These are phyloP conservation scores for Carex arenaria DNA, from an alignment of 202 grass and related monocot species.

Conservation along the genomic window DNA sequence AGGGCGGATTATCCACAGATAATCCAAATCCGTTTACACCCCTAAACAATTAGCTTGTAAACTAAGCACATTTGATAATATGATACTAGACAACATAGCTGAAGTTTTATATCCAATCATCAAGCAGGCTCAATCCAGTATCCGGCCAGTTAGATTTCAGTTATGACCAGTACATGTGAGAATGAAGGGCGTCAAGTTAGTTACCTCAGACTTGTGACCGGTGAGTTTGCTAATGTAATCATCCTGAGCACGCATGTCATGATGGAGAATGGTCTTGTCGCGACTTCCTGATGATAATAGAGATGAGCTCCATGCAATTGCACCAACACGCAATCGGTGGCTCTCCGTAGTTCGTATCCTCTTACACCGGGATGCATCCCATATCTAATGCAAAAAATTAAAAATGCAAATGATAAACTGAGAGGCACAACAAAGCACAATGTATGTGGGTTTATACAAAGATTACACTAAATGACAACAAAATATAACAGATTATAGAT, in stretches of 20 bases:
- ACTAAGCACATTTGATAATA: constrained; percentile 1
- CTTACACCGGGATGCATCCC: constrained; percentile 77
- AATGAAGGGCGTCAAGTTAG: not conserved
- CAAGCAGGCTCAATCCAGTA: not conserved
- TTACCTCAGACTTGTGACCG: constrained; percentile 97
- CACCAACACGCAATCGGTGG: constrained; percentile 81
- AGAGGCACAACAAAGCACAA: not conserved
- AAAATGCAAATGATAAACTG: not conserved
- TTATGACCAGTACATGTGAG: not conserved
- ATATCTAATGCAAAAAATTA: constrained; percentile 46
- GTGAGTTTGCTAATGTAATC: constrained; percentile 92
- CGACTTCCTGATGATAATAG: constrained; percentile 94
- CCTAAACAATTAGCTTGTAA: not conserved
- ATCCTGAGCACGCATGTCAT: constrained; percentile 80
- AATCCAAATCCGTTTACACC: too few species aligned
- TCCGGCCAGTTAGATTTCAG: not conserved
- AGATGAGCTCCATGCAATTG: constrained; percentile 91
- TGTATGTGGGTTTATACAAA: not conserved
- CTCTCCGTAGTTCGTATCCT: constrained; percentile 84
- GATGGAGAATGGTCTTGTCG: constrained; percentile 76
- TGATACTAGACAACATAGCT: not conserved
- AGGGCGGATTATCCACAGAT: too few species aligned
- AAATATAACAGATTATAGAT: not conserved
- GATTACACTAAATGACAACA: not conserved
- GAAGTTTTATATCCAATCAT: not conserved